phyloP scores from a whole-genome alignment of 2,329 filamentous ascomycete genomes.

The Arthrobotrys iridis region DNA sequence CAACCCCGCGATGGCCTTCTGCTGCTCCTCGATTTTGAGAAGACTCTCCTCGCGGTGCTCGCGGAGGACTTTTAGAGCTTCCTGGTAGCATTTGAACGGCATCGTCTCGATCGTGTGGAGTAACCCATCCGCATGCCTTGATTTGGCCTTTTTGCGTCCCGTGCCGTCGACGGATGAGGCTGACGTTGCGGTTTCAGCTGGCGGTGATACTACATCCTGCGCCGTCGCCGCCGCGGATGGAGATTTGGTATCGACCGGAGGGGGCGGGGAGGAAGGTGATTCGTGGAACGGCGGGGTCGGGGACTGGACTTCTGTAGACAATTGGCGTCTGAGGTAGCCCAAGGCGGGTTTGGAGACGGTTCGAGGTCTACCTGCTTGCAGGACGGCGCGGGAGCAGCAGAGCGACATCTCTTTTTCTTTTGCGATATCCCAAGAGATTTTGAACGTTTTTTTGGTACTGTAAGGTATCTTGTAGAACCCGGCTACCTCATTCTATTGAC shows the following conservation, averaged over 20 bases:
- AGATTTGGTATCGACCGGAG: constrained; percentile 9
- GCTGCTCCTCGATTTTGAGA: constrained; percentile 73
- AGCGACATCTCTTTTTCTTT: constrained; percentile 32
- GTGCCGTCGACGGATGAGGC: not conserved
- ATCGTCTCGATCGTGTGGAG: constrained; percentile 75
- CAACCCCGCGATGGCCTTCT: constrained; percentile 73
- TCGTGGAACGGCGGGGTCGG: constrained; percentile 24
- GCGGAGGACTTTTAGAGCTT: constrained; percentile 83
- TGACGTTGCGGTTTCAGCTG: not conserved
- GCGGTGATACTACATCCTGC: constrained; percentile 66
- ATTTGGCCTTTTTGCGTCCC: constrained; percentile 10
- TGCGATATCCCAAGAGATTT: too few species aligned
- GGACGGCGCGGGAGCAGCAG: constrained; percentile 31
- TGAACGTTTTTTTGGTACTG: not conserved
- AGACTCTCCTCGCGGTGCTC: constrained; percentile 85
- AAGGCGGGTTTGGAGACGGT: constrained; percentile 41
- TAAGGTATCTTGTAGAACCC: not conserved
- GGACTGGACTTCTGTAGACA: constrained; percentile 46
- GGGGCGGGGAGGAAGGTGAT: constrained; percentile 36
- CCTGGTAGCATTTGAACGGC: constrained; percentile 97
- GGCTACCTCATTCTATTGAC: not conserved
- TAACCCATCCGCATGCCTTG: constrained; percentile 22
- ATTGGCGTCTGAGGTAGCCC: constrained; percentile 39
- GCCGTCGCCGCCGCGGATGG: not conserved
- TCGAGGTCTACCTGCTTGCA: constrained; percentile 26